Base-by-base conservation (phyloP, 768 basidiomycete species). In the Amanita pseudoporphyria region DNA sequence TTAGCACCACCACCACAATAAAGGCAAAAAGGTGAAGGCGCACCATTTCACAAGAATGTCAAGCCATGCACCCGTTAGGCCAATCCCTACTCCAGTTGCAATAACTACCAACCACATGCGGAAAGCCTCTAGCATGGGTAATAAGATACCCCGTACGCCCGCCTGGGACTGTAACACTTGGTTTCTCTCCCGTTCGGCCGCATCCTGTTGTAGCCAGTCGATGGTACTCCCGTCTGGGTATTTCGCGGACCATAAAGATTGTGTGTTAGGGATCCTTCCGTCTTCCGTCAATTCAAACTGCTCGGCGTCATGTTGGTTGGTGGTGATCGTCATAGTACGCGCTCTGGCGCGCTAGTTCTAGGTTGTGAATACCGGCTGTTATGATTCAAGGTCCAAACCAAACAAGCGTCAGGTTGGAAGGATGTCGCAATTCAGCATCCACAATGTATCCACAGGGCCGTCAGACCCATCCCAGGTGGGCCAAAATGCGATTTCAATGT, bases 41-140 rank as follows among this genome's bases (percentile, higher is more conserved):
- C 60, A 84, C 84, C 84, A 87, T 66, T 78, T 79, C 6, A 86
- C 84, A 33, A 86, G 65, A 6, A 87, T 76, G 64, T 87, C 84
- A 50, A 87, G 57, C 78, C 78, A 84, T 3, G 80, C 84, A 21
- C 84, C 84, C 18, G 76, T 73, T 9, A 82, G 64, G 3, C 84
- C 84, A 38, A 85, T 76, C 1, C 81, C 82, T 16, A 82, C 57
- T 9, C 83, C 84, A 16, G 82, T 83, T 43, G 74, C 54, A 53
- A 83, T 72, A 9, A 84, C 72, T n/a, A 85, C 74, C 19, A 84
- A 64, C 83, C 83, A 85, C 62, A 81, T 71, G 40, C 76, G 69
- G 6, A 73, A 68, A 19, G 77, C 75, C 54, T 85, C 81, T 39
- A 77, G 51, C 35, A 80, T 63, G 2, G 78, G 78, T 10, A 72